phyloP scores from a whole-genome alignment of 139 green algal species.

The Yamagishiella unicocca region DNA sequence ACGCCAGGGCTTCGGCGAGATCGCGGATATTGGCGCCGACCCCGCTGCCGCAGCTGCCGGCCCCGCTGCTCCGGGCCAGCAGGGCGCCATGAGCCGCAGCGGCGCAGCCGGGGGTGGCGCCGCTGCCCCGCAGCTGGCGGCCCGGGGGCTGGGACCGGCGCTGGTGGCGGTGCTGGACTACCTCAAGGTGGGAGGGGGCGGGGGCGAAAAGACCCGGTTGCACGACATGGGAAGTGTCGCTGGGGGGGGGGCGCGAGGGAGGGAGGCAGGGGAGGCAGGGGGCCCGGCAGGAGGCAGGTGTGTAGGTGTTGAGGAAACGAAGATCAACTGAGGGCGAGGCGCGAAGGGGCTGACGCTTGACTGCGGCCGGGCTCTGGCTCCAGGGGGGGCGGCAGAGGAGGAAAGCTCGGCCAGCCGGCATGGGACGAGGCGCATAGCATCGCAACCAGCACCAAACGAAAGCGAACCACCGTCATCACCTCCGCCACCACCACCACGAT shows the following conservation, averaged over 20 bases:
- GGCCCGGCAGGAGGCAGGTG: too few relatives aligned
- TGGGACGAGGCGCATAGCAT: too few relatives aligned
- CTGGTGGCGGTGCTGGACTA: slow-evolving; percentile 85
- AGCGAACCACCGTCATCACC: too few relatives aligned
- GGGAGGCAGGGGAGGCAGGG: background rate
- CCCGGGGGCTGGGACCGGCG: slow-evolving; percentile 71
- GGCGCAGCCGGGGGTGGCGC: background rate
- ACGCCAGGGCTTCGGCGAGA: slow-evolving; percentile 17
- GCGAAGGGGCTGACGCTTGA: too few relatives aligned
- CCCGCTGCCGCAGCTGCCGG: background rate
- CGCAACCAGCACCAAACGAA: too few relatives aligned
- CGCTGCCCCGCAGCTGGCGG: background rate
- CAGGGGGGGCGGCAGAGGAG: too few relatives aligned
- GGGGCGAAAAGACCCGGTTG: background rate
- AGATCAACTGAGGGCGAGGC: too few relatives aligned
- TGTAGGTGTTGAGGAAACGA: too few relatives aligned
- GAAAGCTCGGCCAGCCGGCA: too few relatives aligned
- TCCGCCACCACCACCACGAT: too few relatives aligned
- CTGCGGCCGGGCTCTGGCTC: too few relatives aligned
- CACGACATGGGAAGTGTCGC: background rate
- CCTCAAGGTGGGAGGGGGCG: slow-evolving; percentile 59
- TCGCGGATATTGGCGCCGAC: background rate
- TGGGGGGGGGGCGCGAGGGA: background rate
- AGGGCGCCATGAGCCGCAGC: slow-evolving; percentile 40
- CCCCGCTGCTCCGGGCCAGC: background rate